Evolutionary conservation across 1,284 basidiomycete species (phyloP).

Genomic region (Earliella scabrosa): DNA sequence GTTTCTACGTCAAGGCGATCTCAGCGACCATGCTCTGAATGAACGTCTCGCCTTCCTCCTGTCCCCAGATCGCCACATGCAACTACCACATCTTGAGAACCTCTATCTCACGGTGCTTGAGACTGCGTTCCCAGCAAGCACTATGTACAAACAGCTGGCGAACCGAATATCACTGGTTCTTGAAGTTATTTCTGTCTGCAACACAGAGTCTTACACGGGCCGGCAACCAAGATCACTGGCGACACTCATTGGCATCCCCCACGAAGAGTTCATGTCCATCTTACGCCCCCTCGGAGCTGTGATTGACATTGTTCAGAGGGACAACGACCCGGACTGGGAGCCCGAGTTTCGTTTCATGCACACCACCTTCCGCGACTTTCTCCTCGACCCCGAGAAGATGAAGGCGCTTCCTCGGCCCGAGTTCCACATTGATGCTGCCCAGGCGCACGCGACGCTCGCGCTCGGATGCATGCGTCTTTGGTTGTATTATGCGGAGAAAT

Average conservation of each 20-base stretch:
- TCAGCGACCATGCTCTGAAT: background rate
- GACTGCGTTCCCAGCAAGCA: constrained; percentile 9
- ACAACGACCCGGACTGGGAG: constrained; percentile 3
- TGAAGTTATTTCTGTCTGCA: constrained; percentile 6
- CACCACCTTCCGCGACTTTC: constrained; percentile 15
- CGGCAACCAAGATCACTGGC: constrained; percentile 6
- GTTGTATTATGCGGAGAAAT: no score
- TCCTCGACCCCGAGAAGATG: no score
- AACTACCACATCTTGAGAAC: constrained; percentile 4
- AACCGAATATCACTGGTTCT: constrained; percentile 3
- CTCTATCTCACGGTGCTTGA: constrained; percentile 13
- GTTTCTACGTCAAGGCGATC: background rate
- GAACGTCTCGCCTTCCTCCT: background rate
- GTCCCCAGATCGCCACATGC: background rate
- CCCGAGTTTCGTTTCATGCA: constrained; percentile 7
- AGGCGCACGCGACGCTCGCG: no score
- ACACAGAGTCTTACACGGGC: no score
- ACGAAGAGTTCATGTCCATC: background rate
- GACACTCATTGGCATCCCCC: background rate
- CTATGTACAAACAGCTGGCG: background rate
- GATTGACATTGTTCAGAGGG: background rate
- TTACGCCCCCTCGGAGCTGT: constrained; percentile 11
- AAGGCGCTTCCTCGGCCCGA: no score
- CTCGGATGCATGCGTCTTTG: no score
- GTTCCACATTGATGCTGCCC: no score